Evolutionary conservation across 169 alveolate species (phyloP), one percentile per base, ranked within the genome.

Genomic region (Plasmodium relictum): DNA sequence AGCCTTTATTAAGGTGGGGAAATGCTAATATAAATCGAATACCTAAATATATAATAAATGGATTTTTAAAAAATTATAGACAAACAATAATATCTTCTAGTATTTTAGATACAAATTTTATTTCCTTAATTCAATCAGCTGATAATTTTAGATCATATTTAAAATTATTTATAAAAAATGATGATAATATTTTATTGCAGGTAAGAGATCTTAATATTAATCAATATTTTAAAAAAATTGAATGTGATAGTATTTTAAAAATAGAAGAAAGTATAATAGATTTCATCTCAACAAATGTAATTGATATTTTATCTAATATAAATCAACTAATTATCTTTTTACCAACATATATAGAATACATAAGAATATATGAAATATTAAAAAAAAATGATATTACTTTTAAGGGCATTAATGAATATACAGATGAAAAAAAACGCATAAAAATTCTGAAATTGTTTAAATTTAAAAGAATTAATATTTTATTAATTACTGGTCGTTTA

Each of bases 321-420:
- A 80, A 80, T 48, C 90, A 80, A 61, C 83, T 80, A 20, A 70
- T 80, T 31, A 66, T 80, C 22, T 80, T 66, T 80, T 37, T 80
- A 80, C 90, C 90, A 26, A 80, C 90, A 20, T 80, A 80, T 59
- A 80, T 80, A 31, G 90, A 80, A 80, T 80, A 80, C 41, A 41
- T 80, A 22, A 61, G 83, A 56, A 16, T 80, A 22, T 22, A 65
- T 45, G 90, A 65, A 68, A 52, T 80, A 41, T 68, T 80, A 80
- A 80, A 41, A 80, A 80, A 80, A 80, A 80, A 66, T 39, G 90
- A 80, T n/a, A 68, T 80, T 9, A 48, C 90, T 12, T 80, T 80
- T 68, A 80, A 80, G 66, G 90, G 90, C 7, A 73, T 80, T 42
- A 80, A 80, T 59, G 90, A 80, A 80, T 80, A 80, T 66, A 80